A percentile compares a stretch with the other conserved stretches of the same genome.
These are phyloP conservation scores for Aspergillus latus DNA, from an alignment of 2,329 filamentous ascomycete species.

Conservation along the genomic window DNA sequence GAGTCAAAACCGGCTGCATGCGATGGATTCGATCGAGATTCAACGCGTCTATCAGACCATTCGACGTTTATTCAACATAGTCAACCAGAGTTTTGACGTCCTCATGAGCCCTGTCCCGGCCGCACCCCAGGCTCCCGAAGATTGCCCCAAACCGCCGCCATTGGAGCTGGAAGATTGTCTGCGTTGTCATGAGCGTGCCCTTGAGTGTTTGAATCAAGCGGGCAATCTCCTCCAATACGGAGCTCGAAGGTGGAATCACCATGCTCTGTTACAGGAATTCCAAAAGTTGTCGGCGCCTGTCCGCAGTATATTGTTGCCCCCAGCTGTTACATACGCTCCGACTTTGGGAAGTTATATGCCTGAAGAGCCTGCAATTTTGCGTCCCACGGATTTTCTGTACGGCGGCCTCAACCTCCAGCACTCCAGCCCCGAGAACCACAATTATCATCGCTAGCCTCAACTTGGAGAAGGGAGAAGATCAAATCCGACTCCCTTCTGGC, in stretches of 20 bases:
- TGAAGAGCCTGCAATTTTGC: conserved; percentile 13
- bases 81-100: conserved; percentile 54
- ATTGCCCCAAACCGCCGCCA: conserved; percentile 34
- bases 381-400: conserved; percentile 15
- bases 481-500: neutral
- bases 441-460: neutral
- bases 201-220: conserved; percentile 34
- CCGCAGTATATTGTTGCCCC: conserved; percentile 27
- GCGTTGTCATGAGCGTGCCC: conserved; percentile 34
- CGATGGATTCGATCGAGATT: conserved; percentile 85
- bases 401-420: conserved; percentile 14
- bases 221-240: conserved; percentile 36
- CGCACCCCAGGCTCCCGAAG: conserved; percentile 30
- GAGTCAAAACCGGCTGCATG: conserved; percentile 59
- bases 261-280: conserved; percentile 32
- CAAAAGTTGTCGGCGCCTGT: conserved; percentile 30
- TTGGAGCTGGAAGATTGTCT: conserved; percentile 34
- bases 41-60: conserved; percentile 74
- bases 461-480: neutral
- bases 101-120: conserved; percentile 36
- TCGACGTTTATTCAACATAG: conserved; percentile 56
- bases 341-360: conserved; percentile 18
- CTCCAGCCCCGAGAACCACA: conserved; percentile 3
- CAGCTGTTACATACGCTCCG: conserved; percentile 23
- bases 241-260: conserved; percentile 36